Base-by-base conservation (phyloP, 805 yeast genomes). In the Saccharomycopsis sp. region DNA sequence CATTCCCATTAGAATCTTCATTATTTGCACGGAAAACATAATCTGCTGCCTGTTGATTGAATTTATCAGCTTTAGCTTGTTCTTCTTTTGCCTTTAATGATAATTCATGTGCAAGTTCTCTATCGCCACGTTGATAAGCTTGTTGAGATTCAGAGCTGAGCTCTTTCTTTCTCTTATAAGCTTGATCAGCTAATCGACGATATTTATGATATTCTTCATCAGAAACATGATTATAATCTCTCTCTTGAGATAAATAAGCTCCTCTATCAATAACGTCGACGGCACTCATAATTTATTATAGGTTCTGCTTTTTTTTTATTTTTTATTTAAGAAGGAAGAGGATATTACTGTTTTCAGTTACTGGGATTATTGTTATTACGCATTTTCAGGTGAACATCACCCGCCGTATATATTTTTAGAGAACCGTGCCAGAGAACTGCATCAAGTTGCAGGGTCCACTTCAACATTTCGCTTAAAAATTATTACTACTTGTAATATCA, bases 21-120 rank as follows among this genome's bases (percentile, higher is more conserved):
- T 90, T 90, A 61, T 90, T 90, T 53, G 84, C 89, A 35, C 80
- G 68, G 60, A 90, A 90, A 1, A 85, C 96, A 57, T 81, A 88
- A 60, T 81, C 86, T 1, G 96, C 97, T 3, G 97, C 98, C 61
- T 79, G 77, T 16, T 69, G 65, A 62, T 89, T 89, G 59, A 71
- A 76, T 31, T 67, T 59, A 36, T 87, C 95, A 27, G 87, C 93
- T 52, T 79, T 64, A 0, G 57, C 62, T 23, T 67, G 68, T 48
- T 77, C 77, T 49, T 70, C 59, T 57, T 85, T 81, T 26, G 90
- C 81, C 57, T 79, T 65, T 29, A 75, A 77, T 41, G 94, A 82
- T 48, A 85, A 67, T 48, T 77, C 75, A 53, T 82, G 80, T 1
- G 97, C 97, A 52, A 63, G 64, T 9, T 70, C 72, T 44, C 80